Conservation (phyloP, 2,329 filamentous ascomycete species). For the Penicillium sp. region DNA sequence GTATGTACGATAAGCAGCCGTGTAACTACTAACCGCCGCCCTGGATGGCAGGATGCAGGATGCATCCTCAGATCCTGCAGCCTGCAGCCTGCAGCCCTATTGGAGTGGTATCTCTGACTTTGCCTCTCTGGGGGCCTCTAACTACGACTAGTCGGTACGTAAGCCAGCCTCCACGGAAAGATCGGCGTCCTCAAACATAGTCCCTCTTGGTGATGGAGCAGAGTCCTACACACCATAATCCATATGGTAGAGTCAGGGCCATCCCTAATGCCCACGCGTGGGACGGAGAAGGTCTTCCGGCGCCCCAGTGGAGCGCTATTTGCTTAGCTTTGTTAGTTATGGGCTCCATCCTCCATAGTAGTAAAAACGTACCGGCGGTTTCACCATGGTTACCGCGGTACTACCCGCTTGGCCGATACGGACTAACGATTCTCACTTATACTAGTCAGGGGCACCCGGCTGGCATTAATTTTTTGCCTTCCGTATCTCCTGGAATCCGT, state of each 20-base stretch:
- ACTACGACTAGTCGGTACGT: no score
- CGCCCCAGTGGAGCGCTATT: neutral
- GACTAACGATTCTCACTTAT: neutral
- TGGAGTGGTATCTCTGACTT: neutral
- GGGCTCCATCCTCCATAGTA: neutral
- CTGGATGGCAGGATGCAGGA: neutral
- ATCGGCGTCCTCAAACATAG: conserved; percentile 8
- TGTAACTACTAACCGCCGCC: neutral
- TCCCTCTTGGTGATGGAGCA: neutral
- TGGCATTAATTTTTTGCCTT: neutral
- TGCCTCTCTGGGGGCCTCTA: neutral
- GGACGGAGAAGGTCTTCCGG: neutral
- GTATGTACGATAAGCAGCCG: neutral
- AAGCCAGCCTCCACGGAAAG: neutral
- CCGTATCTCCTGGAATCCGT: neutral
- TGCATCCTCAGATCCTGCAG: neutral
- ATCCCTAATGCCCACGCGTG: neutral
- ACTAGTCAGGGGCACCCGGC: no score
- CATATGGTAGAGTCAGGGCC: neutral
- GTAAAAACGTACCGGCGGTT: no score
- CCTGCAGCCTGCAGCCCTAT: conserved; percentile 11
- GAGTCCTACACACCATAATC: neutral
- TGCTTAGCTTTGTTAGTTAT: neutral
- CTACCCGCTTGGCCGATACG: conserved; percentile 6
- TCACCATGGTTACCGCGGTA: conserved; percentile 8